phyloP scores from a whole-genome alignment of 108 stramenopile species.

The Pseudonitzschia multistriata region DNA sequence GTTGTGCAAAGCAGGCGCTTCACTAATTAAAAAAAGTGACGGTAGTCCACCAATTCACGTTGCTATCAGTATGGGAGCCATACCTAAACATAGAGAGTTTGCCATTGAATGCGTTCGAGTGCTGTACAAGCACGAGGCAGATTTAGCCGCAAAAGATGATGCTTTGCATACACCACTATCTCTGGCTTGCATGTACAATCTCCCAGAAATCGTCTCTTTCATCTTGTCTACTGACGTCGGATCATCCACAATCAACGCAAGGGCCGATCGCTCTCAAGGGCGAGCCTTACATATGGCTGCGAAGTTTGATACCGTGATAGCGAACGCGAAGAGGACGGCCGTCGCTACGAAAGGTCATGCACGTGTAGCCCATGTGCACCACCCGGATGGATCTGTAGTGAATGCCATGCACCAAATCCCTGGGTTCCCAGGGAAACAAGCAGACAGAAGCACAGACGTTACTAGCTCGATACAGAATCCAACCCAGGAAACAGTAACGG shows the following conservation, averaged over 20 bases:
- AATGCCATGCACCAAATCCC: conserved; percentile 39
- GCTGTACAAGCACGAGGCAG: conserved; percentile 61
- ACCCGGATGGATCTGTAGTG: conserved; percentile 40
- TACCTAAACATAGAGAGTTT: conserved; percentile 65
- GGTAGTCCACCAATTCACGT: conserved; percentile 78
- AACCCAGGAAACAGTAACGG: conserved; percentile 34
- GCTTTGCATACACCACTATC: conserved; percentile 80
- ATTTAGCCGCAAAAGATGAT: conserved; percentile 79
- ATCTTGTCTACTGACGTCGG: conserved; percentile 58
- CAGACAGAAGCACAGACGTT: background rate
- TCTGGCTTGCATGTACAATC: conserved; percentile 72
- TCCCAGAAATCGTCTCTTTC: conserved; percentile 58
- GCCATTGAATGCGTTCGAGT: conserved; percentile 65
- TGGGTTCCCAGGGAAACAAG: conserved; percentile 36
- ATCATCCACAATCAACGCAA: conserved; percentile 62
- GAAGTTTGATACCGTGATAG: conserved; percentile 52
- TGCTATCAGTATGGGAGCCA: conserved; percentile 80
- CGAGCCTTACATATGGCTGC: conserved; percentile 86
- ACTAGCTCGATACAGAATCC: conserved; percentile 7
- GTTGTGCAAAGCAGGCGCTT: conserved; percentile 73
- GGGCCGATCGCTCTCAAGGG: conserved; percentile 74
- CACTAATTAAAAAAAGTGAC: conserved; percentile 72
- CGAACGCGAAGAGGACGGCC: conserved; percentile 19
- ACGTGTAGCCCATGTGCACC: conserved; percentile 22
- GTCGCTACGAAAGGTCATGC: conserved; percentile 27